Base-by-base conservation (phyloP, 2,329 filamentous ascomycete genomes). In the Davidsoniella virescens region DNA sequence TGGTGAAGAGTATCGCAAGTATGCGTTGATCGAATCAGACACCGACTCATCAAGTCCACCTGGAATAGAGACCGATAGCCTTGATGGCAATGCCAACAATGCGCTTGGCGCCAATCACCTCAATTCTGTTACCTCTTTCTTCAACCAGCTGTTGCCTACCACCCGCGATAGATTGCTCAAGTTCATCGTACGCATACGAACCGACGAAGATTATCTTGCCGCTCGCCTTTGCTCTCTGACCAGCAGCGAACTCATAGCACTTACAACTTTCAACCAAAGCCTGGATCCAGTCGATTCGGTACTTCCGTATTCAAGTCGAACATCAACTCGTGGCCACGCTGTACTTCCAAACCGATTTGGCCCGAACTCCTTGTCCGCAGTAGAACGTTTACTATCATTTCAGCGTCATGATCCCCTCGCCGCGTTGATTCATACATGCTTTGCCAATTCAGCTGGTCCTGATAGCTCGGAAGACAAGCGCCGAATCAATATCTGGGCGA, bases 391-490 rank as follows among this genome's bases (percentile, higher is more conserved):
- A 55, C 70, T 93, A 58, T 88, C 85, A 47, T 93, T 95, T 62
- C 87, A 94, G 65, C 76, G 88, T 59, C 84, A 88, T 60, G 86
- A 94, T 62, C 82, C 87, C 8, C 70, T 95, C 46, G 87, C 86
- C 54, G 81, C 84, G 52, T 73, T 95, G 56, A 77, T 94, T 54
- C 84, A 92, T 66, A 90, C 87, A 57, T 83, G 86, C 62, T 94
- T 93, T 71, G 85, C 86, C 64, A 86, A 87, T 61, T 88, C 85
- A 16, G 77, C 84, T 54, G 84, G 84, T 25, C 82, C 84, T 45
- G 82, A 88, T 64, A 87, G 84, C 57, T 75, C 78, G 39, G 88
- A 94, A 65, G 84, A 92, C 63, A 74, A 77, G 55, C 74, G 84
- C 59, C 76, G 87, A 57, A 82, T 86, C 42, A 81, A 90, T 56